Evolutionary conservation across 1,284 basidiomycete genomes (phyloP), one percentile per base, ranked within the genome.

Genomic region (Pyrrhoderma lamaoense): DNA sequence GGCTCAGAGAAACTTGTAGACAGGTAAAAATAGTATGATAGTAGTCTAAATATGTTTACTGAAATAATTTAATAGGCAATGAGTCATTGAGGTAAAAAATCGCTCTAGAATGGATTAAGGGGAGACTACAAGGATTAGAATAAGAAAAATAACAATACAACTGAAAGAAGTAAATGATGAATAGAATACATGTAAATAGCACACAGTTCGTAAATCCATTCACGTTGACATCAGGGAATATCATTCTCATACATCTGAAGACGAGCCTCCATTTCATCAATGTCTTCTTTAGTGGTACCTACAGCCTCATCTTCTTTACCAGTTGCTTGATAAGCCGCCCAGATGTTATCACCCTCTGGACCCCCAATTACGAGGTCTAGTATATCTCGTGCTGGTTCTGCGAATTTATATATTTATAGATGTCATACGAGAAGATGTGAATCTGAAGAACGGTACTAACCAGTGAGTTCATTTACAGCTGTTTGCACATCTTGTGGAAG

Each of bases 281-380:
- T 74, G 3, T 64, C 65, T 42, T 66, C 72, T 31, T 5, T 11
- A 51, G 65, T 67, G n/a, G 66, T 66, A 31, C 27, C 27, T 11
- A 5, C 7, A 31, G 27, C 27, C 11, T 31, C 27, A 22, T 45
- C 50, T 27, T 70, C 68, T 36, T 75, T 72, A 25, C 65, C 65
- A 9, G 73, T 72, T 16, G 70, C 65, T 55, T 81, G 79, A 61
- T 81, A 89, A 18, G 82, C 73, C 52, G 74, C 76, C 74, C 82
- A 89, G 25, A 89, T 75, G 40, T 70, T 73, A 55, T 90, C 87
- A 42, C 77, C 73, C 59, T 87, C 83, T 1, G 86, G 85, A 0
- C 86, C 88, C 61, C 86, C 84, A 3, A 89, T 78, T 14, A 89
- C 79, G 8, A 77, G 66, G 52, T 87, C 85, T 53, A 90, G 69